Percentiles rank a stretch among this genome's conserved stretches.
Conservation (phyloP, 345 rosid genomes). For the Lumnitzera littorea region DNA sequence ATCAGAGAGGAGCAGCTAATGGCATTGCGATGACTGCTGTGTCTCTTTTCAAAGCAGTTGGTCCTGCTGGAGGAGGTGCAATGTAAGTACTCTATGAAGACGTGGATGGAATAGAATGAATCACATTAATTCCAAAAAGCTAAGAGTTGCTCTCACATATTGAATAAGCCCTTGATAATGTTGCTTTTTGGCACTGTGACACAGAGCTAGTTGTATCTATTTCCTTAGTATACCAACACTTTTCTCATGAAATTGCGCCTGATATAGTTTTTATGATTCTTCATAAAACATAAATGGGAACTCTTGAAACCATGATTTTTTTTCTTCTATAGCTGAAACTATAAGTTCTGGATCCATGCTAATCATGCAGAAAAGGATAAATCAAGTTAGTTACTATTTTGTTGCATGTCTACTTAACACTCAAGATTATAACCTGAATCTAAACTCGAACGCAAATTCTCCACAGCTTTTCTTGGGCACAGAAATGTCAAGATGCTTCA, state of each 20-base stretch:
- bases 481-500: constrained; percentile 29
- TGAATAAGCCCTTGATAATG: too few species aligned
- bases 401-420: neutral
- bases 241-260: too few species aligned
- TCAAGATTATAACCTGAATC: neutral
- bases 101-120: neutral
- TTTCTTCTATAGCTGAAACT: too few species aligned
- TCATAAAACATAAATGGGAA: too few species aligned
- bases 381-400: too few species aligned
- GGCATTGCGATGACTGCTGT: constrained; percentile 45
- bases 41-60: constrained; percentile 48
- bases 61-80: constrained; percentile 50
- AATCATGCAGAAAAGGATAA: too few species aligned
- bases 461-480: constrained; percentile 50
- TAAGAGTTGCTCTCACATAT: neutral
- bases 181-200: too few species aligned
- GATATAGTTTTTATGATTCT: too few species aligned
- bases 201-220: too few species aligned
- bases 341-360: too few species aligned
- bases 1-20: constrained; percentile 54
- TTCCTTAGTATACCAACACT: too few species aligned
- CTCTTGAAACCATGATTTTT: too few species aligned
- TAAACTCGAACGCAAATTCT: neutral
- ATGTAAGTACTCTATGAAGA: constrained; percentile 23
- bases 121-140: neutral